These are phyloP conservation scores for Termitomyces bulborhizus DNA, from an alignment of 768 basidiomycete species.

Conservation along the genomic window DNA sequence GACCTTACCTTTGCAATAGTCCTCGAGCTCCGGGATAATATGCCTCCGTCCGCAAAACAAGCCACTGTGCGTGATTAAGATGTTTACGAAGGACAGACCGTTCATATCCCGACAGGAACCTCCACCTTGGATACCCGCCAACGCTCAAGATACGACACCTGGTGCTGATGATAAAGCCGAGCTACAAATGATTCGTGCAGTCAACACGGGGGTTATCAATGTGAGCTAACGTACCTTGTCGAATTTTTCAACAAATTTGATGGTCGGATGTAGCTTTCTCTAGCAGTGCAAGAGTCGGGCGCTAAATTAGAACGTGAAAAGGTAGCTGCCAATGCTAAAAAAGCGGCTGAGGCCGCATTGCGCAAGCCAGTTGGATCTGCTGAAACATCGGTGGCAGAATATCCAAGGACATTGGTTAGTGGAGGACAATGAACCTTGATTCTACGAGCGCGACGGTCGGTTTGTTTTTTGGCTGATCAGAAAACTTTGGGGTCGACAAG, in stretches of 20 bases:
- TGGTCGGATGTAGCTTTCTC: conserved; percentile 45
- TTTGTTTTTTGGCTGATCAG: too few species aligned
- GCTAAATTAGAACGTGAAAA: conserved; percentile 49
- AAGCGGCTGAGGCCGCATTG: not conserved
- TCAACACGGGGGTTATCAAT: conserved; percentile 80
- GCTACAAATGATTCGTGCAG: conserved; percentile 69
- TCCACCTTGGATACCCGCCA: conserved; percentile 77
- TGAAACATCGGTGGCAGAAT: not conserved
- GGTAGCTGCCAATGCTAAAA: conserved; percentile 13
- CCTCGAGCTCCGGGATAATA: conserved; percentile 72
- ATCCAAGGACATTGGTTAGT: not conserved
- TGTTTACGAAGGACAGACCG: not conserved
- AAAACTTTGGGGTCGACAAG: too few species aligned
- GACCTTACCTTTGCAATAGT: conserved; percentile 77
- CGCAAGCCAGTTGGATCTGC: not conserved
- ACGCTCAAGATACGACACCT: conserved; percentile 59
- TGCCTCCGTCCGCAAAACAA: conserved; percentile 43
- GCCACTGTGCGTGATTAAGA: conserved; percentile 31
- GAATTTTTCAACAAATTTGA: not conserved
- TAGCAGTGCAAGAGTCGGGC: conserved; percentile 77
- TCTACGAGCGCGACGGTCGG: too few species aligned
- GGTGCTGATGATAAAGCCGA: conserved; percentile 62
- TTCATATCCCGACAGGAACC: conserved; percentile 40
- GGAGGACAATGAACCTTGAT: not conserved
- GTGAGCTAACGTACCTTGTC: conserved; percentile 28